Percentiles rank a stretch among this genome's conserved stretches.
These are phyloP conservation scores for Penicillium riverlandense DNA, from an alignment of 495 filamentous ascomycete species.

Conservation along the genomic window DNA sequence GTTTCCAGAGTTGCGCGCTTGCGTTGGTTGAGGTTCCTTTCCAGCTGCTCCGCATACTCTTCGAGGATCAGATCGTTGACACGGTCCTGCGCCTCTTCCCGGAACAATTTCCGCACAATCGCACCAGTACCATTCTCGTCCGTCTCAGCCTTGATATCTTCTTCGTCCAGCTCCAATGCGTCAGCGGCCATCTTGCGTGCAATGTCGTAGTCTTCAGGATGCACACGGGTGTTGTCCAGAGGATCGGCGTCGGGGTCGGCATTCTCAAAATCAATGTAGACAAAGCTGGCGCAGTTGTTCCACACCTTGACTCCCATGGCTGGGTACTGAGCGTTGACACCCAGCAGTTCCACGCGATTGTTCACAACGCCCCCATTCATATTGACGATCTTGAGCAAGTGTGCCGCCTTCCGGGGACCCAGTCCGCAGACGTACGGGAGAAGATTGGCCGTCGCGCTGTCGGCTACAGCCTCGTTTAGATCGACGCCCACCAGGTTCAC, in stretches of 20 bases:
- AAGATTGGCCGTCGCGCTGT: constrained; percentile 73
- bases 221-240: constrained; percentile 90
- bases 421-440: constrained; percentile 89
- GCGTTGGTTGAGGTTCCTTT: constrained; percentile 83
- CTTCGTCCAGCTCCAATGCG: constrained; percentile 91
- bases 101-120: constrained; percentile 85
- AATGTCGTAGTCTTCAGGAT: constrained; percentile 96
- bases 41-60: constrained; percentile 93
- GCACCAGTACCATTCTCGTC: constrained; percentile 82
- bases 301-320: constrained; percentile 87
- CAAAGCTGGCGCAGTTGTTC: constrained; percentile 93
- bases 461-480: constrained; percentile 79
- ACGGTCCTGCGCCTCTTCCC: constrained; percentile 84
- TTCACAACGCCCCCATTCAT: constrained; percentile 77
- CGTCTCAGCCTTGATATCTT: constrained; percentile 91
- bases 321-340: constrained; percentile 71
- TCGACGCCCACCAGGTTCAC: constrained; percentile 95
- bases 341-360: constrained; percentile 77
- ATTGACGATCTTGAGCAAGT: constrained; percentile 84
- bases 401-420: constrained; percentile 83
- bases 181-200: constrained; percentile 97
- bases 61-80: constrained; percentile 95
- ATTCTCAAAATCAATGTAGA: constrained; percentile 79
- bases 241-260: constrained; percentile 75
- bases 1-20: constrained; percentile 96